A percentile compares a stretch with the other conserved stretches of the same genome.
Conservation (phyloP, 106 monocot genomes). For the Amphibolis antarctica region DNA sequence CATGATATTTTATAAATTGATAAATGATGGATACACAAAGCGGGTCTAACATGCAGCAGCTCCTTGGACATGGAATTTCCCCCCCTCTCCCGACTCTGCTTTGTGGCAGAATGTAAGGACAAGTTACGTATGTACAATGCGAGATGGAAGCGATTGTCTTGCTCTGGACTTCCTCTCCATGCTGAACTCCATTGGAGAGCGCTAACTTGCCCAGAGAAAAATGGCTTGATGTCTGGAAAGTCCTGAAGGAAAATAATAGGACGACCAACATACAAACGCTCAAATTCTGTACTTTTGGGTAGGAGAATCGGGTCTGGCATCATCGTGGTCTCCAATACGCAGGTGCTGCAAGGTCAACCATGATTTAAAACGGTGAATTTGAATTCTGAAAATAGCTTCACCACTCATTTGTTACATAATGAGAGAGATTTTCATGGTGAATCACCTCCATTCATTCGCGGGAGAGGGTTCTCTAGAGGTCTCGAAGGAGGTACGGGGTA, state of each 20-base stretch:
- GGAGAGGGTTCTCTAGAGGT: constrained; percentile 32
- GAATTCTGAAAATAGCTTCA: not conserved
- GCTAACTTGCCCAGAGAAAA: not conserved
- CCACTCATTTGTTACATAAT: not conserved
- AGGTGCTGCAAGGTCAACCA: constrained; percentile 30
- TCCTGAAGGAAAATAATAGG: not conserved
- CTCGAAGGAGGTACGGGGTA: constrained; percentile 23
- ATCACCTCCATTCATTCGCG: constrained; percentile 51
- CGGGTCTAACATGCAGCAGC: constrained; percentile 35
- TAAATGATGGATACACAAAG: constrained; percentile 4
- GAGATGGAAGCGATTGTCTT: constrained; percentile 4
- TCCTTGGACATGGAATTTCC: constrained; percentile 16
- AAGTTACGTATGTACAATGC: constrained; percentile 58
- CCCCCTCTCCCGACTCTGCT: constrained; percentile 28
- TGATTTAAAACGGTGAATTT: not conserved
- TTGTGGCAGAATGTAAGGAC: constrained; percentile 36
- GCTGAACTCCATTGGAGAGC: not conserved
- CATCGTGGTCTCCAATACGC: constrained; percentile 72
- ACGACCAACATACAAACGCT: too few species aligned
- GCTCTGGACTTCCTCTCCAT: not conserved
- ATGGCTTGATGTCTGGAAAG: too few species aligned
- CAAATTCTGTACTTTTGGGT: too few species aligned
- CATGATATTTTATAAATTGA: constrained; percentile 1
- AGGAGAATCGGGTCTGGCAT: not conserved
- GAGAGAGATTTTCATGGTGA: not conserved